Evolutionary conservation across 73 alveolate species (phyloP).

Genomic region (Paramecium tetraurelia): DNA sequence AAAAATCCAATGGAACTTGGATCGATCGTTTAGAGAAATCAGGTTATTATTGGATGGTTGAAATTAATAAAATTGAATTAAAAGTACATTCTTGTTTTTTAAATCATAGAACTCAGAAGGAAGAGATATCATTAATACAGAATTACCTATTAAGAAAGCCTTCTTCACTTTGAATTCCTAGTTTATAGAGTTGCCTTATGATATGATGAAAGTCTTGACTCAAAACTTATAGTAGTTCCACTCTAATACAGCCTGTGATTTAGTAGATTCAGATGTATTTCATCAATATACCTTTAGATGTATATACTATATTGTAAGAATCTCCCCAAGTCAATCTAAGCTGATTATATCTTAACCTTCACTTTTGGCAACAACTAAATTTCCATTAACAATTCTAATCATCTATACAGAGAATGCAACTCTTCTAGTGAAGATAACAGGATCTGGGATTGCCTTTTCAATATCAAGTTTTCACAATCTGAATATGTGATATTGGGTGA

Average conservation of each 20-base stretch:
- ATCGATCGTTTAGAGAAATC: background rate
- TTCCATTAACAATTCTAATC: background rate
- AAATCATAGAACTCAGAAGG: background rate
- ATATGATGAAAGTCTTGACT: background rate
- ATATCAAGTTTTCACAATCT: background rate
- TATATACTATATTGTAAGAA: constrained; percentile 10
- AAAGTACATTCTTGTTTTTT: background rate
- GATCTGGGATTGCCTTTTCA: background rate
- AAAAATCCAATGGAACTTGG: background rate
- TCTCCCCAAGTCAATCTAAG: background rate
- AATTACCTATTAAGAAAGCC: background rate
- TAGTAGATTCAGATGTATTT: background rate
- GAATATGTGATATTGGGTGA: constrained; percentile 32
- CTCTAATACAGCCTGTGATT: background rate
- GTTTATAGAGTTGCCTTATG: background rate
- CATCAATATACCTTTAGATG: background rate
- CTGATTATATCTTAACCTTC: background rate
- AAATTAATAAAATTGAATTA: background rate
- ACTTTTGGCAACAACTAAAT: background rate
- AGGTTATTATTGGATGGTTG: constrained; percentile 38
- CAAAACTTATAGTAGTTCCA: background rate
- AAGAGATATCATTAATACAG: background rate
- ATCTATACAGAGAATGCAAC: background rate
- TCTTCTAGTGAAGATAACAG: background rate
- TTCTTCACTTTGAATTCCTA: constrained; percentile 5